Percentiles rank a stretch among this genome's conserved stretches.
phyloP scores from a whole-genome alignment of 257 asterid genomes.

The Solanum pennellii region DNA sequence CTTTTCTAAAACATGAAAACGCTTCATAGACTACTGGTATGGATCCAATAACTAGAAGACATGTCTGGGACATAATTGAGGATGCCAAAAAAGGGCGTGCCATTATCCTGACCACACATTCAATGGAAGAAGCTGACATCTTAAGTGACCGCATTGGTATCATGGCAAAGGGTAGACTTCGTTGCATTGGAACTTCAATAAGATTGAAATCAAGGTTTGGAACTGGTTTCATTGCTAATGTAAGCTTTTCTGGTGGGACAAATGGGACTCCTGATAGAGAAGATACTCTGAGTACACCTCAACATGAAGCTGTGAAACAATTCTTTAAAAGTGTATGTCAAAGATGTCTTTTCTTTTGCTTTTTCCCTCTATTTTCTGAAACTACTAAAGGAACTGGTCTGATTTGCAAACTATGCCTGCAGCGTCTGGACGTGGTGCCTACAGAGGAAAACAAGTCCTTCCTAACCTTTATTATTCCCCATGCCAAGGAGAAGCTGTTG shows the following conservation, averaged over 20 bases:
- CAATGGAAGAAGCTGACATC: conserved; percentile 97
- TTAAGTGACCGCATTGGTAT: conserved; percentile 87
- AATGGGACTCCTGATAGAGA: conserved; percentile 30
- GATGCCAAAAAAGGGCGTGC: conserved; percentile 88
- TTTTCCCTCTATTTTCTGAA: not conserved
- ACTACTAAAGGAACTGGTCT: not conserved
- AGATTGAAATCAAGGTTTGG: conserved; percentile 86
- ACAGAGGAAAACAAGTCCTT: conserved; percentile 80
- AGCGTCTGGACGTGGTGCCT: conserved; percentile 63
- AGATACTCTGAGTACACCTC: conserved; percentile 23
- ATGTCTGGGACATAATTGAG: conserved; percentile 92
- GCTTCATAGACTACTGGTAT: conserved; percentile 77
- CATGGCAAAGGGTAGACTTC: conserved; percentile 96
- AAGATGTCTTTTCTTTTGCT: not conserved
- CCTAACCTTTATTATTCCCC: conserved; percentile 84
- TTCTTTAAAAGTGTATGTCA: conserved; percentile 65
- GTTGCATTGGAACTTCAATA: conserved; percentile 94
- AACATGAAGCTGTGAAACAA: conserved; percentile 53
- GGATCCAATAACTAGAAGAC: conserved; percentile 93
- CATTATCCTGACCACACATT: conserved; percentile 83
- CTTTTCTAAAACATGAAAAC: not conserved
- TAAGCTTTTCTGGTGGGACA: conserved; percentile 58
- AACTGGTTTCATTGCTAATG: conserved; percentile 76
- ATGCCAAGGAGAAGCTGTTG: conserved; percentile 68
- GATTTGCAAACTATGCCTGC: conserved; percentile 9